These are phyloP conservation scores for Pythium grandisporangium DNA, from an alignment of 352 stramenopile genomes.

Conservation along the genomic window DNA sequence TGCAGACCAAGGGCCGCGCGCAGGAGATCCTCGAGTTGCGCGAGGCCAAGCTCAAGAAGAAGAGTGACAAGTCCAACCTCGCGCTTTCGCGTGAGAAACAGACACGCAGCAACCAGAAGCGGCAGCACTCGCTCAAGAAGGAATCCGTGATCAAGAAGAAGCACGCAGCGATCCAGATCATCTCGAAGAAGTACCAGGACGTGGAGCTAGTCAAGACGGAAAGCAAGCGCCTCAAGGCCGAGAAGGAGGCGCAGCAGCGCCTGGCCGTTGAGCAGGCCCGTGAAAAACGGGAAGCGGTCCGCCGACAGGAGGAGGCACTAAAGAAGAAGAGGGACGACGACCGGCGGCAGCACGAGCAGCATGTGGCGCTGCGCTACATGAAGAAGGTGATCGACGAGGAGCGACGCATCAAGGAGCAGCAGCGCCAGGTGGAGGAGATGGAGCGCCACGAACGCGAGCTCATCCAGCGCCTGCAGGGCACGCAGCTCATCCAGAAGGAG, in stretches of 20 bases:
- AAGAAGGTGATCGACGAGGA: constrained; percentile 63
- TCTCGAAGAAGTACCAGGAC: constrained; percentile 71
- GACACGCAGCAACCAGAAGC: constrained; percentile 37
- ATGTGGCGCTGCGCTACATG: constrained; percentile 36
- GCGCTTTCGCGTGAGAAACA: constrained; percentile 29
- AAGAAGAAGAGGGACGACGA: constrained; percentile 37
- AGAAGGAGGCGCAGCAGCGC: constrained; percentile 42
- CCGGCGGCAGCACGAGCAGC: constrained; percentile 35
- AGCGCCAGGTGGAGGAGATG: constrained; percentile 47
- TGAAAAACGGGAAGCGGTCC: constrained; percentile 44
- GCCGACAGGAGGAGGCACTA: constrained; percentile 44
- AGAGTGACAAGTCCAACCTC: constrained; percentile 33
- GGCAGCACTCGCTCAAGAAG: constrained; percentile 53
- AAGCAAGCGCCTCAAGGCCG: constrained; percentile 46
- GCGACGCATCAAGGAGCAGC: constrained; percentile 41
- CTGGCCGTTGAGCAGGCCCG: constrained; percentile 40
- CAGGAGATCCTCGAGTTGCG: constrained; percentile 62
- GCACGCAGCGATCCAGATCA: constrained; percentile 57
- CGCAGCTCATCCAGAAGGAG: constrained; percentile 62
- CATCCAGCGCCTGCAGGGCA: constrained; percentile 59
- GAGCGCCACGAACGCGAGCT: constrained; percentile 51
- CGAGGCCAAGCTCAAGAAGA: constrained; percentile 32
- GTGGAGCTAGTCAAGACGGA: constrained; percentile 69
- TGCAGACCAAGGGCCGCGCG: constrained; percentile 62
- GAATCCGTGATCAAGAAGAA: constrained; percentile 72